These are phyloP conservation scores for Fragilaria radians DNA, from an alignment of 108 stramenopile species.

Conservation along the genomic window DNA sequence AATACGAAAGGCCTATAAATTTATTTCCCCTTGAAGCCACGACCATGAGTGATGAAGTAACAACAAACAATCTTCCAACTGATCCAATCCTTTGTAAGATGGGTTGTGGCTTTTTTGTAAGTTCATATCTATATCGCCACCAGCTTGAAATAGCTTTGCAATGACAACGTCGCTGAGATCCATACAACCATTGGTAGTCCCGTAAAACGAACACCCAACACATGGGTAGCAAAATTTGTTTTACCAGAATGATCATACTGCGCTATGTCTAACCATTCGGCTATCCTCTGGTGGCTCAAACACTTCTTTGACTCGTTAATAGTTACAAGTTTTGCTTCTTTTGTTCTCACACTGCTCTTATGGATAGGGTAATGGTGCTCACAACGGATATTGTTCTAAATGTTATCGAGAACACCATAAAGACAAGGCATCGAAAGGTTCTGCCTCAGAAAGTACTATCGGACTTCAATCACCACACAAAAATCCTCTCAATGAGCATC, in stretches of 20 bases:
- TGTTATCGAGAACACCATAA: constrained; percentile 62
- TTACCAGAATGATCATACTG: neutral
- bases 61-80: constrained; percentile 49
- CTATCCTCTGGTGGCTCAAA: neutral
- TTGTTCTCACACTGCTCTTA: neutral
- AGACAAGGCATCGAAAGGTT: constrained; percentile 28
- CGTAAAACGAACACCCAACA: neutral
- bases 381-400: constrained; percentile 84
- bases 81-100: constrained; percentile 73
- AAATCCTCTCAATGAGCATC: constrained; percentile 1
- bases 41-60: constrained; percentile 75
- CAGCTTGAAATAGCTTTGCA: neutral
- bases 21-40: too few species aligned
- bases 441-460: constrained; percentile 6
- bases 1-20: too few species aligned
- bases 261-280: neutral
- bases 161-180: neutral
- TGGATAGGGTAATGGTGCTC: constrained; percentile 73
- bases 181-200: too few species aligned
- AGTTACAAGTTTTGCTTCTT: neutral
- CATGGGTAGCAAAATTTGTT: neutral
- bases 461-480: constrained; percentile 21
- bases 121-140: constrained; percentile 11
- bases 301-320: neutral
- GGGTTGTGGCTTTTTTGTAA: constrained; percentile 91